Evolutionary conservation across 2,329 filamentous ascomycete genomes (phyloP), one percentile per base, ranked within the genome.

Genomic region (Coniochaeta ligniaria): DNA sequence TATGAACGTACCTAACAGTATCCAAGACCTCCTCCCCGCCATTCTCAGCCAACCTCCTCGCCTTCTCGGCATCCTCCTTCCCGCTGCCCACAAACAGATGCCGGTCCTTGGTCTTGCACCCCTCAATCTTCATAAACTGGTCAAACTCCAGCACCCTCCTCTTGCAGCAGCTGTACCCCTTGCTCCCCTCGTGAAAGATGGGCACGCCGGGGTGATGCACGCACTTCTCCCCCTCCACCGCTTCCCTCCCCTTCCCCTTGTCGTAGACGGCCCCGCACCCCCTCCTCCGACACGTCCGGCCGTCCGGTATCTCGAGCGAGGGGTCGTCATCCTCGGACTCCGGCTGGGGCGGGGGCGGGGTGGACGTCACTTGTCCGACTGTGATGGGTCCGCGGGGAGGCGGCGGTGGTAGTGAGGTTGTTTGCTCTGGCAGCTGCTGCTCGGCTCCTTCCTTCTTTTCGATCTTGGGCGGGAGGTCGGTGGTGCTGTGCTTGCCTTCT

Each of bases 111-210:
- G 89, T 92, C 73, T 86, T 87, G 77, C 95, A 99, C 1, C 95
- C 95, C 68, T 90, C 87, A 62, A 99, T 94, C 75, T 91, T 95
- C 87, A 99, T 87, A 76, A 99, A 99, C 75, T 98, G 89, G 73
- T 99, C 93, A 74, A 99, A 99, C 72, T 99, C 95, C 62, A 99
- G 78, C 61, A 99, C 95, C 41, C 92, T 84, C 68, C 92, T 83
- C 83, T 98, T 98, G 78, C 95, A 99, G 80, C 95, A 99, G 62
- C 87, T 92, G 82, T 95, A 99, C 1, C 95, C 95, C 79, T 99
- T 99, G 77, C 91, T 96, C 38, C 95, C 95, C 78, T 99, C 95
- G 74, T 99, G 95, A 78, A 99, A 99, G 66, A 99, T 88, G 26
- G 95, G 91, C 24, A 83, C 85, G 5, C 95, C 95, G 0, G 95